Evolutionary conservation across 176 grass and related monocot species (phyloP).

Genomic region (Stipa capillata): DNA sequence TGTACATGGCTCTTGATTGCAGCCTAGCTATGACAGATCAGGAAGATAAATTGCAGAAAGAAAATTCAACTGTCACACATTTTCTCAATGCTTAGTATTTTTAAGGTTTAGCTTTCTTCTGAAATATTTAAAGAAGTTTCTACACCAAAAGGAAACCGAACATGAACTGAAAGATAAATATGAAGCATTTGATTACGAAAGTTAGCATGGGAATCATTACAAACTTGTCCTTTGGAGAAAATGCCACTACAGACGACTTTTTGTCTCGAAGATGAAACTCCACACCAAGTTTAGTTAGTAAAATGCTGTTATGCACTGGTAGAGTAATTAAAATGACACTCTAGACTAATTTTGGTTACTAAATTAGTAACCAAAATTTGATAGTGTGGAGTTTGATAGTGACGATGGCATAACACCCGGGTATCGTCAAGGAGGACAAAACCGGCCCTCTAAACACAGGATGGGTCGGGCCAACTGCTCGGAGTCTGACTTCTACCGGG

Average conservation of each 20-base stretch:
- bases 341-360: background rate
- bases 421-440: too few species aligned
- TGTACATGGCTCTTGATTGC: too few species aligned
- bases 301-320: background rate
- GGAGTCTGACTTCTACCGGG: too few species aligned
- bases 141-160: background rate
- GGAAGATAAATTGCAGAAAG: slow-evolving; percentile 21
- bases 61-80: background rate
- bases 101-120: background rate
- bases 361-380: too few species aligned
- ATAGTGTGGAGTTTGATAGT: too few species aligned
- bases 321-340: background rate
- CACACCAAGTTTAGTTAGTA: background rate
- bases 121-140: background rate
- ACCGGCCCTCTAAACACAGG: too few species aligned
- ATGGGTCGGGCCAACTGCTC: too few species aligned
- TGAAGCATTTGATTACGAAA: slow-evolving; percentile 5
- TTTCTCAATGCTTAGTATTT: background rate
- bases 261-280: background rate
- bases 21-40: background rate
- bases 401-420: too few species aligned
- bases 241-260: background rate
- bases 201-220: background rate
- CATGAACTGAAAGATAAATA: slow-evolving; percentile 71
- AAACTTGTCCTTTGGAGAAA: background rate